Base-by-base conservation (phyloP, 1,139 yeast genomes). In the Taiozyma sp. region DNA sequence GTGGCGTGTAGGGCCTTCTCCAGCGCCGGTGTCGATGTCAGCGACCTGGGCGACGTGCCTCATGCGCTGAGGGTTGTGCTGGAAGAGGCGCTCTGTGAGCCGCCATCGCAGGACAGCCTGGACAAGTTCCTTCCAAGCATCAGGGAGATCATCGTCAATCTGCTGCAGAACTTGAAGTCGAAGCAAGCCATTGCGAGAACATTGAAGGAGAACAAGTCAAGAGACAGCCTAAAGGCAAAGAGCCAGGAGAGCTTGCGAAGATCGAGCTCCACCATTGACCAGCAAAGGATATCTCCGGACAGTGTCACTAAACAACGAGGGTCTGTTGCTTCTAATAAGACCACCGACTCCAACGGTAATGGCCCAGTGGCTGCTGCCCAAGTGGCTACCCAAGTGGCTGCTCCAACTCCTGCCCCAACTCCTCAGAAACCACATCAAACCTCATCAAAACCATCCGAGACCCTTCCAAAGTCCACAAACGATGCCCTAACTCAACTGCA, bases 11-110 rank as follows among this genome's bases (percentile, higher is more conserved):
- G 90, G 55, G 86, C 90, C 3, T 87, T 88, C 64, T 70, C 80
- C 14, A 74, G 74, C 45, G 83, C 87, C 1, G 91, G 91, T 1
- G 80, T 88, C 4, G 87, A 84, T 55, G 84, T 83, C 45, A 65
- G 79, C 9, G 93, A 86, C 60, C 68, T 89, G 24, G 89, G 91
- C 2, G 92, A 88, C 60, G 93, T 88, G 2, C 96, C 96, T 0
- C 80, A 76, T 53, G 77, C 81, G 16, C 70, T 89, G 34, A 75
- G 99, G 48, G 77, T 78, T 8, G 89, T 93, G 4, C 70, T 95
- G 49, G 99, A 95, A 64, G 84, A 86, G 43, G 96, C 99, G 0
- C 72, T 95, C 9, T 81, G 96, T 53, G 93, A 89, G 62, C 82
- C 86, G 16, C 96, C 97, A 0, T 84, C 96, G 4, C 96, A 88